Evolutionary conservation across 495 filamentous ascomycete species (phyloP).

Genomic region (Neurospora hispaniola): DNA sequence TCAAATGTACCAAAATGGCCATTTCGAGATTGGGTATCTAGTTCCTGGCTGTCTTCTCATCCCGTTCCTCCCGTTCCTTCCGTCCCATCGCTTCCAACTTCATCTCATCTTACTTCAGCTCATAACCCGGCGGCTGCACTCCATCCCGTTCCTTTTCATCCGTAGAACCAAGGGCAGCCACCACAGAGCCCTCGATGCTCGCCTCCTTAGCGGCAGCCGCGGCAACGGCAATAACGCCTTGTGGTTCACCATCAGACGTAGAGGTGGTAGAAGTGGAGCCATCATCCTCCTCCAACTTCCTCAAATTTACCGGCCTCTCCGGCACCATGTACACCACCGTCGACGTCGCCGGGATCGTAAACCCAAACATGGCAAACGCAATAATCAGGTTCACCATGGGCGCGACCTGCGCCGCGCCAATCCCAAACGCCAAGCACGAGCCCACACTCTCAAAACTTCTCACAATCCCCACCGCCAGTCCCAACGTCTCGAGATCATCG

Average conservation of each 20-base stretch:
- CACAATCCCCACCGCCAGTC: constrained; percentile 38
- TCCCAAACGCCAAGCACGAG: constrained; percentile 37
- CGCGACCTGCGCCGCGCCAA: constrained; percentile 31
- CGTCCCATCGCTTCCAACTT: background rate
- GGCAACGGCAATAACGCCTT: background rate
- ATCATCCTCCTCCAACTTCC: constrained; percentile 6
- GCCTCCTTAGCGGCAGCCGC: constrained; percentile 2
- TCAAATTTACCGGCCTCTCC: constrained; percentile 19
- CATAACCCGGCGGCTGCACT: background rate
- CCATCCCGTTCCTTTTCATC: background rate
- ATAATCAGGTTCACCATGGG: constrained; percentile 36
- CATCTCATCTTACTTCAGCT: background rate
- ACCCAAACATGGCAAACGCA: constrained; percentile 31
- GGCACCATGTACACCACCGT: constrained; percentile 28
- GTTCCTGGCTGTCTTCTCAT: background rate
- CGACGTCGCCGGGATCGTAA: constrained; percentile 29
- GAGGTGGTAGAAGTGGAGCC: too few species aligned
- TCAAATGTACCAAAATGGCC: background rate
- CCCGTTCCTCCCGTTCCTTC: background rate
- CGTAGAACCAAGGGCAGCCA: background rate
- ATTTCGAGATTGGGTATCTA: background rate
- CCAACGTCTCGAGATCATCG: constrained; percentile 36
- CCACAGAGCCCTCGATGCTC: background rate
- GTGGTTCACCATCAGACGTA: constrained; percentile 4
- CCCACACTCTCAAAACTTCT: constrained; percentile 41